Evolutionary conservation across 2,329 filamentous ascomycete species (phyloP).

Genomic region (Periconia digitata): DNA sequence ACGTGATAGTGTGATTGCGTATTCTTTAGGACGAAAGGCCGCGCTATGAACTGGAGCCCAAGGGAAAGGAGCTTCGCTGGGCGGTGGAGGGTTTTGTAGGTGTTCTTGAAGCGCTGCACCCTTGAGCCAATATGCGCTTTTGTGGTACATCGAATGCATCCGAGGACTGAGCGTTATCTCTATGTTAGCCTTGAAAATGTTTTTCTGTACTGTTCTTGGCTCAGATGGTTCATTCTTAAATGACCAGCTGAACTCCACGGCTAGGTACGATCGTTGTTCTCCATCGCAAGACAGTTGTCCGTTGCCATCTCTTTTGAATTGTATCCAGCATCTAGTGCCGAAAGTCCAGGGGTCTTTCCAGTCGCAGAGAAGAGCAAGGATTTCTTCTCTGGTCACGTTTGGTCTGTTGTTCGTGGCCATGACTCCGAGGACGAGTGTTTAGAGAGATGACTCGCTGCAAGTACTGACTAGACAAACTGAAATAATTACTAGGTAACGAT

Average conservation of each 20-base stretch:
- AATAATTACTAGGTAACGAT: too few relatives aligned
- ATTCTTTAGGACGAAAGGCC: conserved; percentile 11
- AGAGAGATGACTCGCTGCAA: too few relatives aligned
- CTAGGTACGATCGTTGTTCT: conserved; percentile 3
- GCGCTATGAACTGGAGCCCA: conserved; percentile 8
- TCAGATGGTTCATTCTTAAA: conserved; percentile 1
- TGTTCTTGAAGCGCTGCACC: conserved; percentile 6
- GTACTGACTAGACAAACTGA: too few relatives aligned
- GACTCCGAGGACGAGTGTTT: too few relatives aligned
- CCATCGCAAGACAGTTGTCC: conserved; percentile 1
- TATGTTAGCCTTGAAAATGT: not conserved
- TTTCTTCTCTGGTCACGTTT: too few relatives aligned
- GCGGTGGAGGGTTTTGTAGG: conserved; percentile 6
- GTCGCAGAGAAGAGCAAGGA: too few relatives aligned
- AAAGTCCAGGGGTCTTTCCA: too few relatives aligned
- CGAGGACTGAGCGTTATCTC: conserved; percentile 4
- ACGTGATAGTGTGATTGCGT: conserved; percentile 8
- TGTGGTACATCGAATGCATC: not conserved
- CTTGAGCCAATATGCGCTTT: not conserved
- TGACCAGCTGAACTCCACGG: conserved; percentile 1
- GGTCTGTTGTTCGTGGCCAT: too few relatives aligned
- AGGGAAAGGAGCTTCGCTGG: conserved; percentile 9
- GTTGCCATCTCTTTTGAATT: too few relatives aligned
- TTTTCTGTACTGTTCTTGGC: not conserved
- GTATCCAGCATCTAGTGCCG: too few relatives aligned